These are phyloP conservation scores for Dioscorea cayenensis DNA, from an alignment of 116 monocot genomes.

Conservation along the genomic window DNA sequence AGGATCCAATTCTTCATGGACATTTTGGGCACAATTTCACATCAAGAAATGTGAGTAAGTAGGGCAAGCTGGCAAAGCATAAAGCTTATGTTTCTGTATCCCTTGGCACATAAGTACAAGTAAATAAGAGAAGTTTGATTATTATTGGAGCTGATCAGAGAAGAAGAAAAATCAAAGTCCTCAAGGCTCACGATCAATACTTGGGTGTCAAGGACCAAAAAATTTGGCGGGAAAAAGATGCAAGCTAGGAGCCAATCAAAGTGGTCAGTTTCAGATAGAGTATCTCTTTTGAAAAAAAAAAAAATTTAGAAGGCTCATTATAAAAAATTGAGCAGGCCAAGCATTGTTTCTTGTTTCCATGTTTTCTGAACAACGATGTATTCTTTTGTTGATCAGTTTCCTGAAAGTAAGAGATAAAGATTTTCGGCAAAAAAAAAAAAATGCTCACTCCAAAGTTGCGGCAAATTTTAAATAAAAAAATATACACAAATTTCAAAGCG, in stretches of 20 bases:
- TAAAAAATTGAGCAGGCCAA: too few relatives aligned
- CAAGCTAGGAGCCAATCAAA: slow-evolving; percentile 23
- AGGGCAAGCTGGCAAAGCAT: slow-evolving; percentile 32
- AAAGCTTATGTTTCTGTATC: slow-evolving; percentile 1
- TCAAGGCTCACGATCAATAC: slow-evolving; percentile 27
- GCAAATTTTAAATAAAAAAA: too few relatives aligned
- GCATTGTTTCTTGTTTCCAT: too few relatives aligned
- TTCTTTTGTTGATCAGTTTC: too few relatives aligned
- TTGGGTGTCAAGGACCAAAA: slow-evolving; percentile 16
- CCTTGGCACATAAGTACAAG: slow-evolving; percentile 7
- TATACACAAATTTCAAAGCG: too few relatives aligned
- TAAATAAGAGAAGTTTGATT: slow-evolving; percentile 52
- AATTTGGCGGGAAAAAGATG: slow-evolving; percentile 2
- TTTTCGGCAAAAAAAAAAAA: too few relatives aligned
- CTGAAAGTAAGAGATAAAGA: too few relatives aligned
- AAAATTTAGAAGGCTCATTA: too few relatives aligned
- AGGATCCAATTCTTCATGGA: slow-evolving; percentile 12
- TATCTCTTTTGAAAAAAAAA: slow-evolving; percentile 36
- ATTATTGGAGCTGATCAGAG: slow-evolving; percentile 78
- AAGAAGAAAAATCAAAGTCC: slow-evolving; percentile 74
- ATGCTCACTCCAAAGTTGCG: too few relatives aligned
- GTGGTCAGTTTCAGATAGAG: slow-evolving; percentile 54
- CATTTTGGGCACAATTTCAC: slow-evolving; percentile 17
- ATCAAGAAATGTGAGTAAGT: slow-evolving; percentile 37
- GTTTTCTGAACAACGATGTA: too few relatives aligned